Base-by-base conservation (phyloP, 139 green algal species). In the Asterochloris erici region DNA sequence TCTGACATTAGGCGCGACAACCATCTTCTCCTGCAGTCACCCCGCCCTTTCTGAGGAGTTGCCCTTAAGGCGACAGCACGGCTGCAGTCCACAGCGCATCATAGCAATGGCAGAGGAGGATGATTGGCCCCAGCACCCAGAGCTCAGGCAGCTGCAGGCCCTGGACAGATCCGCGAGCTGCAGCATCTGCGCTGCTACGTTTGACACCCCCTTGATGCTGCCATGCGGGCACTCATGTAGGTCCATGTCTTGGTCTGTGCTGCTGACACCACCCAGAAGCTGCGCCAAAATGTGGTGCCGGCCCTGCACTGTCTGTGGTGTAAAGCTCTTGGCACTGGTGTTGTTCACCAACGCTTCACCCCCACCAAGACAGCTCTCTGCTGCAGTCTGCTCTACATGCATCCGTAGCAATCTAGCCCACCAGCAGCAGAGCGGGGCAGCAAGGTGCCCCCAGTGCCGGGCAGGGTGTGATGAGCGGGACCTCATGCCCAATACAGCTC, bases 201-300 rank as follows among this genome's bases (percentile, higher is more conserved):
- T 86, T 21, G 87, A 87, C 64, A 74, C 73, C 9, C 87, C 87
- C 26, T 68, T 90, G 64, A 16, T 88, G 15, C 61, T 90, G 61
- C 78, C 28, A 11, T 90, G 87, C 21, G 87, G 87, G 12, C 87
- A 90, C 54, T 88, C 85, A 13, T 90, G 87, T 90, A 84, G 80
- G 87, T 76, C 60, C 19, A 14, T 66, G 61, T n/a, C 26, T 9
- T 14, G 19, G 12, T 26, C n/a, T 27, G 63, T n/a, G 16, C 60
- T 62, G n/a, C 78, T 74, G 78, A 23, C 24, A 14, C 23, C 54
- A 0, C n/a, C 9, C 24, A 76, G 14, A 14, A 19, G 29, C 23
- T 76, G 28, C 63, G 38, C 15, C 21, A 47, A n/a, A 15, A 60
- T 6, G 13, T 70, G 60, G 14, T 38, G 24, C 47, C 0, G 14